phyloP scores from a whole-genome alignment of 768 basidiomycete genomes.

The Hydnomerulius pinastri region DNA sequence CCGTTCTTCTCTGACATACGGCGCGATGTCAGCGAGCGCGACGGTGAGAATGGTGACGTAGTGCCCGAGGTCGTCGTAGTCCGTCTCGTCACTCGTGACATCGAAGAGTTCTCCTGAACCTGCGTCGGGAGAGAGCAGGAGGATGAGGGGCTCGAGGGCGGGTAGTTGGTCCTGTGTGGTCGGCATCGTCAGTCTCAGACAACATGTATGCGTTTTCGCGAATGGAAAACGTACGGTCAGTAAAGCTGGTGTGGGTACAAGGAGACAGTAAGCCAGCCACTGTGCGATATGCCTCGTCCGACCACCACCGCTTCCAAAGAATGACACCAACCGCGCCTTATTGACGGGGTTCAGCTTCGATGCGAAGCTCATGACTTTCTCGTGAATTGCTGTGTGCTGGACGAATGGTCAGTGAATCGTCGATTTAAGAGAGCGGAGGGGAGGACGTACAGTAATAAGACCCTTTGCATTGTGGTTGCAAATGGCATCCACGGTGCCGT shows the following conservation, averaged over 20 bases:
- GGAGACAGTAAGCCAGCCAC: constrained; percentile 50
- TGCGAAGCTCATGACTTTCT: constrained; percentile 44
- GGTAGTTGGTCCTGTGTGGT: constrained; percentile 53
- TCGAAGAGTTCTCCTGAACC: constrained; percentile 51
- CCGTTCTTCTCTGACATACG: constrained; percentile 54
- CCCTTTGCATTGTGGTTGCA: constrained; percentile 42
- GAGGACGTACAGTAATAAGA: constrained; percentile 22
- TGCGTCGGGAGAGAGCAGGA: constrained; percentile 48
- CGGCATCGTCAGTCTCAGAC: background rate
- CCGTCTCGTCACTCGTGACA: constrained; percentile 50
- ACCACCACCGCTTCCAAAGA: constrained; percentile 53
- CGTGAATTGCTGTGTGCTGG: constrained; percentile 51
- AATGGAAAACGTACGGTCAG: constrained; percentile 15
- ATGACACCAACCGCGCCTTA: constrained; percentile 49
- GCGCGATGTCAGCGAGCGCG: constrained; percentile 58
- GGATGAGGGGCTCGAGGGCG: constrained; percentile 50
- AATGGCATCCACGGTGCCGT: constrained; percentile 46
- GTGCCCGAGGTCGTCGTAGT: constrained; percentile 62
- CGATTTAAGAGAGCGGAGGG: background rate
- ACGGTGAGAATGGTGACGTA: constrained; percentile 58
- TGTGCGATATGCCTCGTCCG: constrained; percentile 57
- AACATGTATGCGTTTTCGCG: background rate
- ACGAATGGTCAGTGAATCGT: background rate
- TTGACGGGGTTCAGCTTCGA: constrained; percentile 46
- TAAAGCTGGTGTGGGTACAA: constrained; percentile 3